Evolutionary conservation across 768 basidiomycete species (phyloP).

Genomic region (Lactarius pseudohatsudake): DNA sequence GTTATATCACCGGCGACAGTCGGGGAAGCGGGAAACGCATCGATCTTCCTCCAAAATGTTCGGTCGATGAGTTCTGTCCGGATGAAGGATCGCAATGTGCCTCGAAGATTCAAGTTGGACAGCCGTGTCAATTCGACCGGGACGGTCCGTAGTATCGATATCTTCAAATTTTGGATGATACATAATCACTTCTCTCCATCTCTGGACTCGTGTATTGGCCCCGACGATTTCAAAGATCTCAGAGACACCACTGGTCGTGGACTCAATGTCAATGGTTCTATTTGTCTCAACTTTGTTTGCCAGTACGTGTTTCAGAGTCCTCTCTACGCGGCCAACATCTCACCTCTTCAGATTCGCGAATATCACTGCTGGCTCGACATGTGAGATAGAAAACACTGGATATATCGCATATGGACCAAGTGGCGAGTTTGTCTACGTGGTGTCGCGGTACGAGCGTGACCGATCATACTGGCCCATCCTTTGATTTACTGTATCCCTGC

Average conservation of each 20-base stretch:
- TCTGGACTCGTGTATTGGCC: constrained; percentile 73
- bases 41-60: constrained; percentile 60
- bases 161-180: background rate
- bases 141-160: constrained; percentile 55
- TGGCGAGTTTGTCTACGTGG: constrained; percentile 70
- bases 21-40: constrained; percentile 27
- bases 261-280: constrained; percentile 75
- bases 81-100: constrained; percentile 79
- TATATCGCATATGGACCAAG: constrained; percentile 65
- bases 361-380: constrained; percentile 58
- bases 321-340: background rate
- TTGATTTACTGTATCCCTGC: constrained; percentile 15
- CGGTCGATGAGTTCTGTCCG: constrained; percentile 69
- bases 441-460: constrained; percentile 59
- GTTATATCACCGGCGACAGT: constrained; percentile 43
- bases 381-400: constrained; percentile 74
- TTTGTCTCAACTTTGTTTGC: constrained; percentile 83
- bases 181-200: constrained; percentile 8
- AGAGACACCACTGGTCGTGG: constrained; percentile 64
- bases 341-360: constrained; percentile 67
- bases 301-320: constrained; percentile 51
- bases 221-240: constrained; percentile 63
- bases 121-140: constrained; percentile 80
- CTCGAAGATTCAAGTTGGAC: constrained; percentile 55
- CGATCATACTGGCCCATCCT: background rate